phyloP scores from a whole-genome alignment of 176 grass and related monocot species.

The Hsuehochloa calcarea region DNA sequence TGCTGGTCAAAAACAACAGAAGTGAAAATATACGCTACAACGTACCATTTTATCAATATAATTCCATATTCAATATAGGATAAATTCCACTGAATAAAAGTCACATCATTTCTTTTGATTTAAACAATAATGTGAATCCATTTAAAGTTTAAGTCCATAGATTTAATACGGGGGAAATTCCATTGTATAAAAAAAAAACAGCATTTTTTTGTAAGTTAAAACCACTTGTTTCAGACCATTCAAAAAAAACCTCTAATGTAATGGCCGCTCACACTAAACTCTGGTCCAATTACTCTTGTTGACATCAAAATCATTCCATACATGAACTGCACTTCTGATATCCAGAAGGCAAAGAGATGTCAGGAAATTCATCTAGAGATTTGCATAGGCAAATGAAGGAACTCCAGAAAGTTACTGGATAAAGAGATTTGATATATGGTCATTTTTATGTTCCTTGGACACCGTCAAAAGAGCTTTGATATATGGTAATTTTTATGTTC shows the following conservation, averaged over 20 bases:
- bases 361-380: constrained; percentile 16
- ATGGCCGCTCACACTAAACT: background rate
- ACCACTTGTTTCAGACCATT: background rate
- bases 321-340: background rate
- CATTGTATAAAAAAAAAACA: background rate
- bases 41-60: background rate
- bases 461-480: background rate
- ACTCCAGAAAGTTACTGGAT: constrained; percentile 7
- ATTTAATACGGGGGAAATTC: background rate
- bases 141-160: background rate
- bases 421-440: background rate
- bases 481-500: constrained; percentile 6
- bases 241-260: background rate
- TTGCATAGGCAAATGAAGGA: background rate
- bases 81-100: background rate
- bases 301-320: background rate
- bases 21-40: background rate
- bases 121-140: background rate
- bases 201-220: background rate
- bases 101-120: background rate
- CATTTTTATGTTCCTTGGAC: constrained; percentile 19
- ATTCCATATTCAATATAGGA: no score
- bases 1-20: background rate
- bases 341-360: background rate
- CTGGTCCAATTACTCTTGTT: background rate